phyloP scores from a whole-genome alignment of 2,329 filamentous ascomycete species.

The Curvularia sp. region DNA sequence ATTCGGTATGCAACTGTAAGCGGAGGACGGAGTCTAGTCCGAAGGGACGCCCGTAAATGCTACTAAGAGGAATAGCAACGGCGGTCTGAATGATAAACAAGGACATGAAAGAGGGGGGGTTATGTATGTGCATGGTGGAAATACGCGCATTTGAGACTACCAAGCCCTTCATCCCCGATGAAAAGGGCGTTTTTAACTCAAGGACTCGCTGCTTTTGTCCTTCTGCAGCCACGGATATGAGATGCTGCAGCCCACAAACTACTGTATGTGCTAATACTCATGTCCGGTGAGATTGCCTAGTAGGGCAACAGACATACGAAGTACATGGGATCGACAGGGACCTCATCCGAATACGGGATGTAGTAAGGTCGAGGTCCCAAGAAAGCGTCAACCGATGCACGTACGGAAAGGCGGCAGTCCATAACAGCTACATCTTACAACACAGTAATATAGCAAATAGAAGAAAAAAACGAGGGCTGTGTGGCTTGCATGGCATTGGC shows the following conservation, averaged over 20 bases:
- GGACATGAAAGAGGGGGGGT: not conserved
- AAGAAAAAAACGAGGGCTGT: not conserved
- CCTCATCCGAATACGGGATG: not conserved
- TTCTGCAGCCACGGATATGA: no score
- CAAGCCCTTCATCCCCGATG: not conserved
- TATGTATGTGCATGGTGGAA: not conserved
- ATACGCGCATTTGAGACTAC: not conserved
- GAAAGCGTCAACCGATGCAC: not conserved
- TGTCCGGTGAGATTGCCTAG: not conserved
- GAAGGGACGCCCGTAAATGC: not conserved
- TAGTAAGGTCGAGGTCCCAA: not conserved
- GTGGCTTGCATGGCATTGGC: conserved; percentile 6
- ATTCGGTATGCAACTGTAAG: not conserved
- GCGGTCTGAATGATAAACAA: not conserved
- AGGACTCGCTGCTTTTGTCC: not conserved
- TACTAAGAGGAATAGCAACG: not conserved
- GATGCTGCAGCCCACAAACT: not conserved
- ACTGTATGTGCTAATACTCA: not conserved
- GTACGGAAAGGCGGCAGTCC: not conserved
- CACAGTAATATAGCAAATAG: not conserved
- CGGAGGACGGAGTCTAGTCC: not conserved
- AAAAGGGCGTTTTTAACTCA: not conserved
- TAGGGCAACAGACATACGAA: not conserved
- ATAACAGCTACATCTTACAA: no score
- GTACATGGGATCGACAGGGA: conserved; percentile 10